Conservation (phyloP, 2,329 filamentous ascomycete species). For the Stachybotrys echinatus region DNA sequence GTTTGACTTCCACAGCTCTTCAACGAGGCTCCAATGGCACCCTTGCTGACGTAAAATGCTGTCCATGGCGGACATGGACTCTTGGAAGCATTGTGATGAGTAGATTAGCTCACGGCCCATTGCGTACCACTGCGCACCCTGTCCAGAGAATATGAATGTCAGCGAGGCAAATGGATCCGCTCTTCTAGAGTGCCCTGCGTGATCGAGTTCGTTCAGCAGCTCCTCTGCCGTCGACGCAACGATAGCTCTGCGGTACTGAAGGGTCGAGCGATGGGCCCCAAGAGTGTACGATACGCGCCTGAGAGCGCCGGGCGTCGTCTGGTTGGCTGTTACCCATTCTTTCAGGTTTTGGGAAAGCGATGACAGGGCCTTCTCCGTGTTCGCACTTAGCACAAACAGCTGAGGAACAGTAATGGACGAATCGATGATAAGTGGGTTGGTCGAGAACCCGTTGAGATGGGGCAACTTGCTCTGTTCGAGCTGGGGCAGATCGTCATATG, state of each 20-base stretch:
- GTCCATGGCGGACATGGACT: slow-evolving; percentile 10
- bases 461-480: neutral
- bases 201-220: neutral
- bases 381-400: neutral
- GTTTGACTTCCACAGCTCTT: neutral
- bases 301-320: neutral
- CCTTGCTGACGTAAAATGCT: neutral
- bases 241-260: neutral
- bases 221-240: neutral
- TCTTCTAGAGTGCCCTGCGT: neutral
- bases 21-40: neutral
- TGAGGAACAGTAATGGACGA: neutral
- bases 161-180: neutral
- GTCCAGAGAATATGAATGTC: slow-evolving; percentile 21
- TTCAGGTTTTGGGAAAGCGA: neutral
- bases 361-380: neutral
- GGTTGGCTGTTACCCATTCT: neutral
- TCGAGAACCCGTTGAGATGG: neutral
- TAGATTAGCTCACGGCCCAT: slow-evolving; percentile 25
- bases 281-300: neutral
- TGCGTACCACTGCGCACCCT: slow-evolving; percentile 23
- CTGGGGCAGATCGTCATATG: too few relatives aligned
- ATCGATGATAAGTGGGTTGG: neutral
- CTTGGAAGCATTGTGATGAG: slow-evolving; percentile 19
- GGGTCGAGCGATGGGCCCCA: neutral